Base-by-base conservation (phyloP, 495 filamentous ascomycete species). In the Choiromyces venosus region DNA sequence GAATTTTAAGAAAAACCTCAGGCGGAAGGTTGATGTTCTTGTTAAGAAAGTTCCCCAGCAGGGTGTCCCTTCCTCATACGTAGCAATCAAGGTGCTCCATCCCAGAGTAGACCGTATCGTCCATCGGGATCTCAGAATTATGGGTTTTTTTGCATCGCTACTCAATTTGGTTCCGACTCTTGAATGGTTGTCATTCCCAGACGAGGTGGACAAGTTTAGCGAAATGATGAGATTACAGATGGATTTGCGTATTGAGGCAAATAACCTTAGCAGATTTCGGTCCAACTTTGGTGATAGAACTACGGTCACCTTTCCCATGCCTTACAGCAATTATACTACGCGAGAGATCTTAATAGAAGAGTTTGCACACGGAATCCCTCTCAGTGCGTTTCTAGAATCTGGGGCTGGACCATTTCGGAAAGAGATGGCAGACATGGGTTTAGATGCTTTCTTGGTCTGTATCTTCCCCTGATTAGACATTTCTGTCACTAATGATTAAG, bases 171-270 rank as follows among this genome's bases (percentile, higher is more conserved):
- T 98, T 67, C 96, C 96, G 3, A 97, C 94, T 0, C 94, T 99
- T 81, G 91, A 99, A 80, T 99, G 96, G 96, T 85, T 99, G 25
- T 97, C 94, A 2, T 88, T 99, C 42, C 96, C 96, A 0, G 93
- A 97, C 78, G 96, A 99, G 81, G 96, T 97, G 37, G 81, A 85
- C 29, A 93, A 97, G 80, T 99, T 99, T 78, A 94, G 93, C 16
- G 91, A 94, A 79, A 99, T 99, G 96, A 99, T 99, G 96, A 90
- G 91, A 77, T 84, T 98, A 29, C 96, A 99, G 74, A 85, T 99
- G 19, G 96, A 99, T 83, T 85, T 99, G 21, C 91, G 96, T 44
- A 99, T 99, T 71, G 96, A 99, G 80, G 89, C 92, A 1, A 89
- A 93, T 9, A 99, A 99, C 75, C 85, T 99, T 6, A 88, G 88